Percentiles rank a stretch among this genome's conserved stretches.
Conservation (phyloP, 768 basidiomycete genomes). For the Hygrocybe punicea region DNA sequence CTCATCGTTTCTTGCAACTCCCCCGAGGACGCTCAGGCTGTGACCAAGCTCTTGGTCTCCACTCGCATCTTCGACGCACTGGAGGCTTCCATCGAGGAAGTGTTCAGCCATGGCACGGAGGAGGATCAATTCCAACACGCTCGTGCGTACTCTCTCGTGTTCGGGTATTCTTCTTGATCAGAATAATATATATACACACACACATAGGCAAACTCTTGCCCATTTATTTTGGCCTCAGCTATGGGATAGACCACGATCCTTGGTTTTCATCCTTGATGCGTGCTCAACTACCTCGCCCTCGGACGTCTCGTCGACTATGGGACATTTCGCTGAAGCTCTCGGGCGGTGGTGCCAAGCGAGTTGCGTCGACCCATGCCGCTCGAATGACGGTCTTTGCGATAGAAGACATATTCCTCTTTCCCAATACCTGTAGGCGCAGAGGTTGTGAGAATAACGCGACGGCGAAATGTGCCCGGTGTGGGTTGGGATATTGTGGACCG, state of each 20-base stretch:
- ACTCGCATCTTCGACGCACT: not conserved
- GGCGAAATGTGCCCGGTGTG: too few relatives aligned
- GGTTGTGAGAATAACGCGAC: too few relatives aligned
- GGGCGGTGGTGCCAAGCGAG: not conserved
- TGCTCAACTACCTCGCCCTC: not conserved
- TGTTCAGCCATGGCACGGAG: not conserved
- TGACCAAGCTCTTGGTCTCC: constrained; percentile 1
- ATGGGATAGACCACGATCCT: not conserved
- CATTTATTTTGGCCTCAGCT: not conserved
- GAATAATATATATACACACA: too few relatives aligned
- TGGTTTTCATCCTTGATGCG: not conserved
- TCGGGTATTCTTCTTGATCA: too few relatives aligned
- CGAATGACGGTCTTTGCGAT: not conserved
- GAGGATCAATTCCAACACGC: not conserved
- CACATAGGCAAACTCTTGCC: too few relatives aligned
- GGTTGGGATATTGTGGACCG: too few relatives aligned
- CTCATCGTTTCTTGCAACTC: not conserved
- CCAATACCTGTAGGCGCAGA: too few relatives aligned
- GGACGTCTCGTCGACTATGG: not conserved
- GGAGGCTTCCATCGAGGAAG: not conserved
- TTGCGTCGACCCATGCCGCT: not conserved
- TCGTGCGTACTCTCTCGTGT: too few relatives aligned
- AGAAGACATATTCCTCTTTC: too few relatives aligned
- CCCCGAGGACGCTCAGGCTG: not conserved
- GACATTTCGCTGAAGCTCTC: not conserved